phyloP scores from a whole-genome alignment of 2,329 filamentous ascomycete genomes.

The Trichoderma endophyticum region DNA sequence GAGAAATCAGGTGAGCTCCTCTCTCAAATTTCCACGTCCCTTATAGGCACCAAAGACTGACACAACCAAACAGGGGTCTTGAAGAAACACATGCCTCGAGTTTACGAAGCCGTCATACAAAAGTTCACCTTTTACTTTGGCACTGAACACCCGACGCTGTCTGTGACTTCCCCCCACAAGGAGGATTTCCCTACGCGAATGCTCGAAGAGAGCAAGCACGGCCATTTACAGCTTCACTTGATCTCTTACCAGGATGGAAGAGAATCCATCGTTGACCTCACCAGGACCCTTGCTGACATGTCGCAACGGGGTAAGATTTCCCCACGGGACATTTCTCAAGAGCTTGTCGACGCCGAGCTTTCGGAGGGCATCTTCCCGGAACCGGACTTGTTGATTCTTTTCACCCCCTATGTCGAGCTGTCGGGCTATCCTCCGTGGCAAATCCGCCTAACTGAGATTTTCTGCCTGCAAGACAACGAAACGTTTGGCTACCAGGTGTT shows the following conservation, averaged over 20 bases:
- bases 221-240: slow-evolving; percentile 63
- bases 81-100: slow-evolving; percentile 83
- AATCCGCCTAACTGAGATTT: slow-evolving; percentile 90
- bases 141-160: slow-evolving; percentile 66
- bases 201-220: slow-evolving; percentile 31
- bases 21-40: background rate
- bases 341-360: slow-evolving; percentile 87
- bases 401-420: slow-evolving; percentile 77
- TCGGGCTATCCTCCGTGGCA: slow-evolving; percentile 97
- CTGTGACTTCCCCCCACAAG: slow-evolving; percentile 46
- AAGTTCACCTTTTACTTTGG: slow-evolving; percentile 90
- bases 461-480: slow-evolving; percentile 70
- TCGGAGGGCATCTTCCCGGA: slow-evolving; percentile 76
- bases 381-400: slow-evolving; percentile 85
- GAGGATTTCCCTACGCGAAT: slow-evolving; percentile 33
- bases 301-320: slow-evolving; percentile 82
- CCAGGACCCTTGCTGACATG: slow-evolving; percentile 92
- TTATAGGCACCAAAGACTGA: background rate
- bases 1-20: slow-evolving; percentile 73
- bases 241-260: slow-evolving; percentile 86
- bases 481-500: slow-evolving; percentile 94
- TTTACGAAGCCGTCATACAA: slow-evolving; percentile 73
- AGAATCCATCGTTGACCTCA: slow-evolving; percentile 92
- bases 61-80: slow-evolving; percentile 59
- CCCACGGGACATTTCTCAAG: slow-evolving; percentile 75